Base-by-base conservation (phyloP, 1,139 yeast species). In the Debaryomyces subglobosus region DNA sequence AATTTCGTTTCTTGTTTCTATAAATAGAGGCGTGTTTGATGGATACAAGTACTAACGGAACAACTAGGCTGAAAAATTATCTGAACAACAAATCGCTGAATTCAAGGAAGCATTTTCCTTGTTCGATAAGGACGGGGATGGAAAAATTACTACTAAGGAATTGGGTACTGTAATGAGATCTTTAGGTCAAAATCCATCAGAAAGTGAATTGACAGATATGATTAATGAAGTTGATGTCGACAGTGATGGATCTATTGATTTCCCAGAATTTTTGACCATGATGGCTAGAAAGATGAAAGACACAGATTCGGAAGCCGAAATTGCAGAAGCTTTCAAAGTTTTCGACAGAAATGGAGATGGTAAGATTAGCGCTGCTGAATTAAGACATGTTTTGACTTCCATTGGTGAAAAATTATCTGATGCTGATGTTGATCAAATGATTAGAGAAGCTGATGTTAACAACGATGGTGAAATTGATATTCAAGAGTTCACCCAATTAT, bases 161-260 rank as follows among this genome's bases (percentile, higher is more conserved):
- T 80, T 94, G 61, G 98, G 99, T 57, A 91, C 97, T 8, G 99
- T 94, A 49, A 94, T 94, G 99, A 86, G 99, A 73, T 89, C 97
- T 15, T 79, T 94, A 65, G 99, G 98, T 43, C 96, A 91, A 72
- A 92, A 92, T 65, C 99, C 99, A 27, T 86, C 96, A 38, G 98
- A 94, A 71, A 85, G 92, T 58, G 99, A 94, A 71, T 85, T 94
- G 61, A 87, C 94, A 45, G 99, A 94, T 67, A 86, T 94, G 89
- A 89, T 94, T 75, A 92, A 92, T 67, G 99, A 94, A 70, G 96
- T 94, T 45, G 99, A 94, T 68, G 87, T 88, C 52, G 94, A 94
- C 72, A 92, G 94, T 58, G 96, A 92, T 71, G 97, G 97, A 39
- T 85, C 90, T 58, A 91, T 94, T 63, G 98, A 92, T 69, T 92